These are phyloP conservation scores for Proliferodiscus dingleyae DNA, from an alignment of 2,329 filamentous ascomycete genomes.

Conservation along the genomic window DNA sequence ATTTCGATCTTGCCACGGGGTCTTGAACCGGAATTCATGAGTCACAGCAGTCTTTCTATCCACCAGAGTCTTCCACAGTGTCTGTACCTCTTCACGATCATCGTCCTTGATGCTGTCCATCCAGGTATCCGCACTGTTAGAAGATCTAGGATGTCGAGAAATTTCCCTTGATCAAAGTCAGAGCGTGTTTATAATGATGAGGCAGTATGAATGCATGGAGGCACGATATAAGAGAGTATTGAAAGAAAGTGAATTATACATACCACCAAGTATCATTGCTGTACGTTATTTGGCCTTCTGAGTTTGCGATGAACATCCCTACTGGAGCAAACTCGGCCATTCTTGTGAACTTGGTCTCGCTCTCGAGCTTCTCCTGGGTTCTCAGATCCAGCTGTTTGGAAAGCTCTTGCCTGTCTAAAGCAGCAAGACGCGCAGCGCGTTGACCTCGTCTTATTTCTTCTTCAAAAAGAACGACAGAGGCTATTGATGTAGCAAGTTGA, in stretches of 20 bases:
- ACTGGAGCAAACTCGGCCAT: conserved; percentile 84
- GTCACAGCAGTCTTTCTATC: conserved; percentile 59
- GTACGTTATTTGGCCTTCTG: conserved; percentile 66
- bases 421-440: conserved; percentile 67
- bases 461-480: conserved; percentile 77
- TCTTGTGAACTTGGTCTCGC: conserved; percentile 73
- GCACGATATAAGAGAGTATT: neutral
- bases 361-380: conserved; percentile 57
- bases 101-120: conserved; percentile 67
- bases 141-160: conserved; percentile 57
- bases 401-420: conserved; percentile 70
- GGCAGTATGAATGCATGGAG: neutral
- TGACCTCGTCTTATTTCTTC: conserved; percentile 75
- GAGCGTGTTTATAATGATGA: neutral
- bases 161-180: conserved; percentile 48
- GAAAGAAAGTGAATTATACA: neutral
- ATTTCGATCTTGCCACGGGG: conserved; percentile 55
- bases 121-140: conserved; percentile 59
- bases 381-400: conserved; percentile 67
- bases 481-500: conserved; percentile 73
- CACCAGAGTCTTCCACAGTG: conserved; percentile 59
- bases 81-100: conserved; percentile 54
- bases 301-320: conserved; percentile 79
- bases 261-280: conserved; percentile 70
- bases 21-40: conserved; percentile 71